Evolutionary conservation across 148 eudicot species (phyloP).

Genomic region (Camellia japonica): DNA sequence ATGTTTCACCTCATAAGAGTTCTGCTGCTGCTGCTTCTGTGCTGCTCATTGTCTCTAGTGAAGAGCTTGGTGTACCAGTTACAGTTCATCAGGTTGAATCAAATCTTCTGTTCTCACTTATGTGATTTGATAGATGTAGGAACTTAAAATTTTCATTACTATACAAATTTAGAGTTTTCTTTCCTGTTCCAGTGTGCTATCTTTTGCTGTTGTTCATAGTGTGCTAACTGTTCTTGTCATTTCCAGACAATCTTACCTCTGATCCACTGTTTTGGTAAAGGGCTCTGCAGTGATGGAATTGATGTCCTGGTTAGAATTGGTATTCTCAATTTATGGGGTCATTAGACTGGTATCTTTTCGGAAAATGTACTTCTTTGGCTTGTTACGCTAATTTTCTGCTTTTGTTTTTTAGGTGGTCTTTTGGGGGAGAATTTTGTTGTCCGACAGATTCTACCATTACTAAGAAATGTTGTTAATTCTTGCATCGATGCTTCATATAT

Average conservation of each 20-base stretch:
- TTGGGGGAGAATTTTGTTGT: conserved; percentile 72
- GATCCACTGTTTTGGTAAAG: conserved; percentile 84
- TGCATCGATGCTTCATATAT: too few species aligned
- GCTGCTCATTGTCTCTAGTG: conserved; percentile 89
- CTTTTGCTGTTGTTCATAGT: not conserved
- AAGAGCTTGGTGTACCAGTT: conserved; percentile 92
- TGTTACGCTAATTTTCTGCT: conserved; percentile 17
- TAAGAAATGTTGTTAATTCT: conserved; percentile 63
- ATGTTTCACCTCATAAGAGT: conserved; percentile 65
- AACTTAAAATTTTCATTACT: not conserved
- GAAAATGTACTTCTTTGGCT: conserved; percentile 10
- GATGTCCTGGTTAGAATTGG: conserved; percentile 79
- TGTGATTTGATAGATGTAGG: conserved; percentile 1
- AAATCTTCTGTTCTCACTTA: conserved; percentile 6
- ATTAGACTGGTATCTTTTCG: conserved; percentile 9
- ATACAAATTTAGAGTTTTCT: not conserved
- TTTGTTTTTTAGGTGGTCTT: conserved; percentile 41
- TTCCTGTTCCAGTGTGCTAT: not conserved
- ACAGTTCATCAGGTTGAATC: conserved; percentile 75
- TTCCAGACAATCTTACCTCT: conserved; percentile 88
- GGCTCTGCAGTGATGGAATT: conserved; percentile 78
- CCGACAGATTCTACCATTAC: conserved; percentile 70
- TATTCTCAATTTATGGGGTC: conserved; percentile 23
- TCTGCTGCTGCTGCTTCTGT: conserved; percentile 90
- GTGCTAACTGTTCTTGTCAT: conserved; percentile 28